Base-by-base conservation (phyloP, 805 yeast genomes). In the Candida quercuum region DNA sequence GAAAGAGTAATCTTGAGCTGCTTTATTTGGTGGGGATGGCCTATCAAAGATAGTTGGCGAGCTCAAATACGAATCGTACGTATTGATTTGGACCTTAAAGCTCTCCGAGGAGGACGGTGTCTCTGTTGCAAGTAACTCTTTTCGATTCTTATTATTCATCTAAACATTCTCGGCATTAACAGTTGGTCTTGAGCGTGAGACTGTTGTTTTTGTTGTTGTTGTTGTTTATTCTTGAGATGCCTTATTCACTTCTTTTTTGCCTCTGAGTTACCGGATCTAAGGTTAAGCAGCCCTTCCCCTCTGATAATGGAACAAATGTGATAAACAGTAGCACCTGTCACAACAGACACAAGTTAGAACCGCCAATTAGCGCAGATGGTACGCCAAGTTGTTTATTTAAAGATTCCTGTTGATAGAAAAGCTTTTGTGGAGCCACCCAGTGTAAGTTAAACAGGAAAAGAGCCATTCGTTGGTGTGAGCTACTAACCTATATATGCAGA, bases 21-120 rank as follows among this genome's bases (percentile, higher is more conserved):
- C 58, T 4, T 27, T 43, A 2, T 35, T 25, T 16, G 52, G 70
- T 4, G 53, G 51, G 14, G 49, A 38, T 10, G 38, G 5, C 9
- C 64, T 65, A 47, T 84, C 94, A 16, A 83, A 53, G 1, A 57
- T 47, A 5, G 76, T 59, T 1, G 89, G 85, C 5, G 55, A 37
- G n/a, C 67, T 42, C 49, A 74, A 82, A 52, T 85, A 85, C n/a
- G 74, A 65, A 52, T 85, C 94, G 47, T 71, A 75, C 38, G 73
- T 70, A 42, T 77, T 72, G 38, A 84, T 66, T 52, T 83, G 89
- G 11, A 82, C 49, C 34, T 63, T 38, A 25, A 53, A 43, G 6
- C 21, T 28, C 16, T 36, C 37, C 17, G 36, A 21, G 7, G 14
- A 28, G 16, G 31, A 27, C 20, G n/a, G 11, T 9, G 14, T 22